Evolutionary conservation across 2,329 filamentous ascomycete genomes (phyloP).

Genomic region (Rutstroemia sp.): DNA sequence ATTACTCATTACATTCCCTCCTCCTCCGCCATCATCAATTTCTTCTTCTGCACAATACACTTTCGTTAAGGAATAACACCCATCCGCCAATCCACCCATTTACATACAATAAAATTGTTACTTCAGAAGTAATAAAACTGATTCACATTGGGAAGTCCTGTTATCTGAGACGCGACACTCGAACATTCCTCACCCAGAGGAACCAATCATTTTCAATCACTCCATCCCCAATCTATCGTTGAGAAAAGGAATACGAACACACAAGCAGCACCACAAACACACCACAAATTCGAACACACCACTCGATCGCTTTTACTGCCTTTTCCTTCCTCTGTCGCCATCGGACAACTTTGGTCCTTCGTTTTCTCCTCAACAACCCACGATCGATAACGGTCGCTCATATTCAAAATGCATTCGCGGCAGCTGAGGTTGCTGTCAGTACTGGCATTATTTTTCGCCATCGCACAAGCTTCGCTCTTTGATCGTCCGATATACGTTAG

Average conservation of each 20-base stretch:
- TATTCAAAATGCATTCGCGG: conserved; percentile 3
- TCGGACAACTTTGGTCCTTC: background rate
- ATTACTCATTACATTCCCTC: background rate
- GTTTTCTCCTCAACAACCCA: background rate
- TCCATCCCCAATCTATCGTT: no score
- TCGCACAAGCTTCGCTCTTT: conserved; percentile 21
- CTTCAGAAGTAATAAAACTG: no score
- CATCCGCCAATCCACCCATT: background rate
- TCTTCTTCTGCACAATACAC: background rate
- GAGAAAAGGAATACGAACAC: no score
- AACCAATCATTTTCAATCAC: no score
- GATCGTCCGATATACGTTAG: conserved; percentile 14
- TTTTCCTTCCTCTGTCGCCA: background rate
- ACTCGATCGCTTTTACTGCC: background rate
- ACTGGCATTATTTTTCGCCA: conserved; percentile 15
- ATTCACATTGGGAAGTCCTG: no score
- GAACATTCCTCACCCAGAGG: no score
- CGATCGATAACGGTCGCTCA: background rate
- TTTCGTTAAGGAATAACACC: background rate
- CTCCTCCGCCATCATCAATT: background rate
- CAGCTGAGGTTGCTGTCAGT: conserved; percentile 1
- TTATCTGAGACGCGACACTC: no score
- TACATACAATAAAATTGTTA: no score
- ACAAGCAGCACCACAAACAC: background rate
- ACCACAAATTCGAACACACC: background rate